Base-by-base conservation (phyloP, 441 rosid species). In the Theobroma grandiflorum region DNA sequence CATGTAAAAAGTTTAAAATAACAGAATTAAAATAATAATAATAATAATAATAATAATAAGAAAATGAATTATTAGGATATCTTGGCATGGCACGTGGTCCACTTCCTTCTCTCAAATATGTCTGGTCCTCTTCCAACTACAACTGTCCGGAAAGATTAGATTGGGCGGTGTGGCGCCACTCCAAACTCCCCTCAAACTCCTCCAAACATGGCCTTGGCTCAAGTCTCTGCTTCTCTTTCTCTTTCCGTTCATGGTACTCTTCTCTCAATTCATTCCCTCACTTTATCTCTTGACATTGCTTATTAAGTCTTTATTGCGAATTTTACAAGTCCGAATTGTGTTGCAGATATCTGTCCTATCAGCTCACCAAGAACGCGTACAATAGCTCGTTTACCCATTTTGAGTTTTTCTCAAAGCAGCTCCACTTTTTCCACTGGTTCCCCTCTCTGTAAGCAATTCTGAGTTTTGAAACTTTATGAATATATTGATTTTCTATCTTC, bases 341-440 rank as follows among this genome's bases (percentile, higher is more conserved):
- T 76, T 85, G 74, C 86, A 93, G 92, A 84, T 85, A 74, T 72
- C 68, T 67, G 83, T 47, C 43, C 80, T 68, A 49, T 86, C 43
- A 53, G 67, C 52, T 79, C 86, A 38, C 63, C 85, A 4, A 77
- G 69, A 83, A 59, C 84, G 72, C 82, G 47, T 55, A 61, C 74
- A 10, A 7, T 77, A 77, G 80, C 84, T 61, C 81, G 79, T 49
- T 61, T 86, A 59, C 85, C 88, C 68, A 38, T 69, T 61, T 88
- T 89, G 3, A 81, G 74, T 52, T 79, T 82, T 68, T 58, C 82
- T 8, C 82, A 80, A 74, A 52, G 6, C 38, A 38, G 88, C 67
- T 62, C 88, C 57, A 50, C 86, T 61, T 92, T 90, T 64, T 88
- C 88, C 57, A 80, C 93, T 65, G 93, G 92, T 31, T 85, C 88